phyloP scores from a whole-genome alignment of 2,329 filamentous ascomycete species.

The Hymenoscyphus salicellus region DNA sequence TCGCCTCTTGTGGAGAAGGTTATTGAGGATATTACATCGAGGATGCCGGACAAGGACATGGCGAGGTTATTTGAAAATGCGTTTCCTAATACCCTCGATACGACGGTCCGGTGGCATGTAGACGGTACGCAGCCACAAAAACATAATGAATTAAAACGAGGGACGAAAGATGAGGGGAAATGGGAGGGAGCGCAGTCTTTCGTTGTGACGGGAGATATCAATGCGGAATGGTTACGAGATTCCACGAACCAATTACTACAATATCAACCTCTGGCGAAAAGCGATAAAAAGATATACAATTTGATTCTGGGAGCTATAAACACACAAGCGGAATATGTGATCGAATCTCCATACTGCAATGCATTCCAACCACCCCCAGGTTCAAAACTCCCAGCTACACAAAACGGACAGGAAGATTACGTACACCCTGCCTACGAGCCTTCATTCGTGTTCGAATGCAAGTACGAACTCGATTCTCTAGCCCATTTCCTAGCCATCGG shows the following conservation, averaged over 20 bases:
- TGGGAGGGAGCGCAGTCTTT: slow-evolving; percentile 90
- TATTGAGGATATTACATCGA: slow-evolving; percentile 75
- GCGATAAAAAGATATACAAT: slow-evolving; percentile 72
- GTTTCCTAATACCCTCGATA: slow-evolving; percentile 77
- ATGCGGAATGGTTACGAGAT: slow-evolving; percentile 88
- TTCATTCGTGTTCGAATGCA: slow-evolving; percentile 89
- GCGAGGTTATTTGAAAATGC: slow-evolving; percentile 93
- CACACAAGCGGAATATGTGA: slow-evolving; percentile 92
- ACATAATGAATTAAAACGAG: slow-evolving; percentile 40
- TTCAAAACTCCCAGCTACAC: slow-evolving; percentile 66
- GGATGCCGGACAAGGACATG: slow-evolving; percentile 80
- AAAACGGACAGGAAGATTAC: slow-evolving; percentile 76
- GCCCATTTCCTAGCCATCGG: slow-evolving; percentile 83
- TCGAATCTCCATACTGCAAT: slow-evolving; percentile 94
- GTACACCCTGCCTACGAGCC: slow-evolving; percentile 88
- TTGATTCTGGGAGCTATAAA: slow-evolving; percentile 92
- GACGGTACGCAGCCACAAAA: slow-evolving; percentile 44
- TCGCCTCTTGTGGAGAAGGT: slow-evolving; percentile 85
- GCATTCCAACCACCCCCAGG: slow-evolving; percentile 93
- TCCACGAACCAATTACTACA: slow-evolving; percentile 91
- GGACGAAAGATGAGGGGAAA: slow-evolving; percentile 51
- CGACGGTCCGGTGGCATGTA: slow-evolving; percentile 68
- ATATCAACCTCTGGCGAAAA: slow-evolving; percentile 80
- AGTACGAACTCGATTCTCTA: slow-evolving; percentile 95
- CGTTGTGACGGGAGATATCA: slow-evolving; percentile 89